Evolutionary conservation across 257 asterid genomes (phyloP).

Genomic region (Solanum chiquidenum): DNA sequence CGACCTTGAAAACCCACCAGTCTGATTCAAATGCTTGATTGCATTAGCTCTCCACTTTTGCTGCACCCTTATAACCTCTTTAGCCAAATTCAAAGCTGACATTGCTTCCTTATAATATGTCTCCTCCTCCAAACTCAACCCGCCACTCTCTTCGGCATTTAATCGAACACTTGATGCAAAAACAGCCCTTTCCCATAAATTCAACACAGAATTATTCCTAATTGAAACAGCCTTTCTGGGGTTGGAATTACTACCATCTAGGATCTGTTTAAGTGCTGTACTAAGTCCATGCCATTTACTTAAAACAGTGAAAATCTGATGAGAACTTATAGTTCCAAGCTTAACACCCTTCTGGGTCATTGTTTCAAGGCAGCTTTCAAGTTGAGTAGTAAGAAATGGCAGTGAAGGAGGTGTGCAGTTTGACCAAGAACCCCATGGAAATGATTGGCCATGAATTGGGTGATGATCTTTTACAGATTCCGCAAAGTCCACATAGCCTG

Average conservation of each 20-base stretch:
- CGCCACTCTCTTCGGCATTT: slow-evolving; percentile 45
- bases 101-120: slow-evolving; percentile 69
- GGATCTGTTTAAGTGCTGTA: slow-evolving; percentile 57
- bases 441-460: slow-evolving; percentile 79
- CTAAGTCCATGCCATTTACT: slow-evolving; percentile 83
- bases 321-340: slow-evolving; percentile 79
- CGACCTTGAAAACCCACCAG: slow-evolving; percentile 77
- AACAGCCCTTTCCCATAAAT: slow-evolving; percentile 82
- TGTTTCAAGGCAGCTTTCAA: slow-evolving; percentile 69
- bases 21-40: slow-evolving; percentile 57
- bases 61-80: slow-evolving; percentile 71
- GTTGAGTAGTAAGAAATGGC: slow-evolving; percentile 38
- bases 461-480: slow-evolving; percentile 66
- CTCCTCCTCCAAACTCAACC: slow-evolving; percentile 39
- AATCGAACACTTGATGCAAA: slow-evolving; percentile 41
- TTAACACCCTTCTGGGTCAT: slow-evolving; percentile 59
- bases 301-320: slow-evolving; percentile 64
- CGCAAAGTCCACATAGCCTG: slow-evolving; percentile 89
- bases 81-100: slow-evolving; percentile 82
- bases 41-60: slow-evolving; percentile 80
- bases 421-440: slow-evolving; percentile 88
- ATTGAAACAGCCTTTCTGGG: slow-evolving; percentile 10
- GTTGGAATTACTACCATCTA: slow-evolving; percentile 10
- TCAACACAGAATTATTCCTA: slow-evolving; percentile 29
- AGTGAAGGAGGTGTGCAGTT: slow-evolving; percentile 53